Conservation (phyloP, 2,329 filamentous ascomycete genomes). For the Xylariaceae sp. region DNA sequence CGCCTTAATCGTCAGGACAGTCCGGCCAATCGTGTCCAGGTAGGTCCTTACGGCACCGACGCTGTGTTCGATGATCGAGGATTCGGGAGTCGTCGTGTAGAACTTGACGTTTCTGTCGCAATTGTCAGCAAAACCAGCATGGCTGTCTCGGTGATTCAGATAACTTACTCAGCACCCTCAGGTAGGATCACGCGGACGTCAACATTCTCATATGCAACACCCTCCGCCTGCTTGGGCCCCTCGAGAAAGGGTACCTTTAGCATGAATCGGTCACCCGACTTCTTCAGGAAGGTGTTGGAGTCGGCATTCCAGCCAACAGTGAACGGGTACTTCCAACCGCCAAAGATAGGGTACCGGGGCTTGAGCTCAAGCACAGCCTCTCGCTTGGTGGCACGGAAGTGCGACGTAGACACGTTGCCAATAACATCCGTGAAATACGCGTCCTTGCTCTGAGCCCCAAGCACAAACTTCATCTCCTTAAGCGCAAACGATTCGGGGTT, state of each 20-base stretch:
- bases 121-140: slow-evolving; percentile 38
- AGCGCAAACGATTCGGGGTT: slow-evolving; percentile 72
- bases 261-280: slow-evolving; percentile 65
- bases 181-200: slow-evolving; percentile 79
- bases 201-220: slow-evolving; percentile 77
- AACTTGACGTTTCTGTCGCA: slow-evolving; percentile 69
- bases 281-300: slow-evolving; percentile 66
- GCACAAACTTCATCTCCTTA: slow-evolving; percentile 73
- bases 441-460: slow-evolving; percentile 73
- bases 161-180: slow-evolving; percentile 74
- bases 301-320: slow-evolving; percentile 93
- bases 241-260: slow-evolving; percentile 91
- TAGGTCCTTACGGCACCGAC: slow-evolving; percentile 75
- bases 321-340: slow-evolving; percentile 97
- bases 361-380: slow-evolving; percentile 85
- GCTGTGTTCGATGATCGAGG: slow-evolving; percentile 53
- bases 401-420: slow-evolving; percentile 92
- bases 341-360: slow-evolving; percentile 93
- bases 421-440: slow-evolving; percentile 95
- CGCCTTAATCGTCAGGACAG: slow-evolving; percentile 71
- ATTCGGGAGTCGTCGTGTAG: slow-evolving; percentile 63
- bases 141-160: slow-evolving; percentile 27
- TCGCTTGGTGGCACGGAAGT: slow-evolving; percentile 70
- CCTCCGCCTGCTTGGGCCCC: slow-evolving; percentile 80
- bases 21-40: slow-evolving; percentile 88